These are phyloP conservation scores for Fistulina hepatica DNA, from an alignment of 1,284 basidiomycete genomes.

Conservation along the genomic window DNA sequence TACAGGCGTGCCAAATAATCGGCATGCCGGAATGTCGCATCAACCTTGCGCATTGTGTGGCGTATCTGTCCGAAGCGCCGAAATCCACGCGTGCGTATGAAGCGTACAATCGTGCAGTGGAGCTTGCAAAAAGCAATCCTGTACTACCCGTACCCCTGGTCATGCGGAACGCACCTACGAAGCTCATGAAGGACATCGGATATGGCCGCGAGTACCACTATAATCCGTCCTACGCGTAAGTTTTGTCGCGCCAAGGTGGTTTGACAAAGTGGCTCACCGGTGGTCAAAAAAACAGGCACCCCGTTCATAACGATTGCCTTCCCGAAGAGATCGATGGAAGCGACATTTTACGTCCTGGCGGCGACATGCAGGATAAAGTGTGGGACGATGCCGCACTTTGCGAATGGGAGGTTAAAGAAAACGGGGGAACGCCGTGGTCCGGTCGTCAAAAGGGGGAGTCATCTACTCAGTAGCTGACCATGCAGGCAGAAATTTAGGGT, in stretches of 20 bases:
- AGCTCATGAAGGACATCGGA: slow-evolving; percentile 72
- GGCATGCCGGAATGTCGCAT: slow-evolving; percentile 80
- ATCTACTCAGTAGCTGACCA: no score
- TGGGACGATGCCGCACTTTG: slow-evolving; percentile 68
- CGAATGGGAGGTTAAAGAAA: slow-evolving; percentile 62
- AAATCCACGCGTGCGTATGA: slow-evolving; percentile 77
- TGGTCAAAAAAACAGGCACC: slow-evolving; percentile 38
- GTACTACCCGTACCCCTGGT: slow-evolving; percentile 61
- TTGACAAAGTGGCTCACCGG: background rate
- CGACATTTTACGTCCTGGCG: slow-evolving; percentile 43
- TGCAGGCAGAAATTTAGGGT: no score
- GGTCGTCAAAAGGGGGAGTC: slow-evolving; percentile 27
- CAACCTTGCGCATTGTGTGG: slow-evolving; percentile 71
- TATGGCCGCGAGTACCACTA: slow-evolving; percentile 69
- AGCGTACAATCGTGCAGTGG: slow-evolving; percentile 66
- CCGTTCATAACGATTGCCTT: slow-evolving; percentile 58
- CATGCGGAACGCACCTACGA: slow-evolving; percentile 83
- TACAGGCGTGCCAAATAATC: slow-evolving; percentile 72
- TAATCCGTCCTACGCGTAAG: slow-evolving; percentile 67
- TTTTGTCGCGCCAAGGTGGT: slow-evolving; percentile 12
- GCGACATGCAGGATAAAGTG: slow-evolving; percentile 41
- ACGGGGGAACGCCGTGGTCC: slow-evolving; percentile 54
- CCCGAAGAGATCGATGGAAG: slow-evolving; percentile 33
- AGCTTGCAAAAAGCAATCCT: slow-evolving; percentile 41
- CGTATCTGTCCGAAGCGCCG: slow-evolving; percentile 73